These are phyloP conservation scores for Geranomyces variabilis DNA, from an alignment of 192 early-diverging fungal species.

Conservation along the genomic window DNA sequence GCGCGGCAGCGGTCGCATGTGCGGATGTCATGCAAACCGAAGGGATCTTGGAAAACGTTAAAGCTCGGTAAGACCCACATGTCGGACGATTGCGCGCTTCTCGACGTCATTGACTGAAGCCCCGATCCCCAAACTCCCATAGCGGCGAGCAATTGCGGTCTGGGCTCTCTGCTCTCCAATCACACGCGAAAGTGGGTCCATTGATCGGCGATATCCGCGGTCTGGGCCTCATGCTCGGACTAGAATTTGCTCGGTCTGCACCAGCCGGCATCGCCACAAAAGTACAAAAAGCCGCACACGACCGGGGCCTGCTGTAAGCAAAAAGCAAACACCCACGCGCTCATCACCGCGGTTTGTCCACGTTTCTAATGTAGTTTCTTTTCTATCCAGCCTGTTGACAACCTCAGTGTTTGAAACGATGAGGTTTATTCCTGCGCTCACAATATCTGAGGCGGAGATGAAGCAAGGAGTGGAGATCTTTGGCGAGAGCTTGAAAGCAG, in stretches of 20 bases:
- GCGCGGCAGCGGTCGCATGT: constrained; percentile 23
- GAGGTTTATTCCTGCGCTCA: constrained; percentile 23
- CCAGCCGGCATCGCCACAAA: constrained; percentile 1
- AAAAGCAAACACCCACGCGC: too few relatives aligned
- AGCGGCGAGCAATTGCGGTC: constrained; percentile 15
- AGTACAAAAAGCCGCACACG: constrained; percentile 3
- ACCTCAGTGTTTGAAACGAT: constrained; percentile 29
- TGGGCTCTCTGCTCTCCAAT: not conserved
- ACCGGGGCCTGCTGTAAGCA: constrained; percentile 6
- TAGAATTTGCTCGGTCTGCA: constrained; percentile 9
- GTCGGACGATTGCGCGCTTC: too few relatives aligned
- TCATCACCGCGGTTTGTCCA: too few relatives aligned
- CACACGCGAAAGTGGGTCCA: constrained; percentile 4
- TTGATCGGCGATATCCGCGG: constrained; percentile 23
- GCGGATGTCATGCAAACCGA: constrained; percentile 23
- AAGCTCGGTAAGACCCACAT: constrained; percentile 3
- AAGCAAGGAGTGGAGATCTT: constrained; percentile 15
- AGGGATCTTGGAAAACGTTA: constrained; percentile 18
- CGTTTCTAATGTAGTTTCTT: too few relatives aligned
- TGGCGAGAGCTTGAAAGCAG: constrained; percentile 1
- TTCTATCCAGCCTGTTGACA: not conserved
- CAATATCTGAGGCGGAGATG: constrained; percentile 16
- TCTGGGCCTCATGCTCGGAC: constrained; percentile 14
- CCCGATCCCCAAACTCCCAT: too few relatives aligned
- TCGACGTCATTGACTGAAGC: too few relatives aligned